Evolutionary conservation across 257 asterid genomes (phyloP).

Genomic region (Gentiana macrophylla): DNA sequence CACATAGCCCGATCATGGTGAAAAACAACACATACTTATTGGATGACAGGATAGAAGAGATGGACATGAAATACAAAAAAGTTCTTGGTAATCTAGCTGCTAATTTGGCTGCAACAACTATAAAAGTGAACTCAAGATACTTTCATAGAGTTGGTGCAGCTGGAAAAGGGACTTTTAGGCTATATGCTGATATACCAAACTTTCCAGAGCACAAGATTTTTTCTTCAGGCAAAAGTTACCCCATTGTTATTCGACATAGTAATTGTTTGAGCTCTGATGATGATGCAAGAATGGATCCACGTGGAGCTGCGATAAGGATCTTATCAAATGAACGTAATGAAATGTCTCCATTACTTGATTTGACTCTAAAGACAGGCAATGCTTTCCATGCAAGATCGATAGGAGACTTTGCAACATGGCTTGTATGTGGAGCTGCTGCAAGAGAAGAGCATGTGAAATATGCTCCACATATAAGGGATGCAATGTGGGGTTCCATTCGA

Average conservation of each 20-base stretch:
- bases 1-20: conserved; percentile 50
- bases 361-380: conserved; percentile 55
- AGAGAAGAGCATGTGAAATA: conserved; percentile 55
- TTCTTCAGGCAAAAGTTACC: conserved; percentile 27
- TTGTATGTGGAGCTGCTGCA: conserved; percentile 50
- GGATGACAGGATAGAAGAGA: conserved; percentile 55
- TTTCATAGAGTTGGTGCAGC: conserved; percentile 54
- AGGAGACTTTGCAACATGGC: conserved; percentile 70
- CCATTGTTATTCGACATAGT: conserved; percentile 45
- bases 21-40: conserved; percentile 28
- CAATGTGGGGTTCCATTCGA: conserved; percentile 58
- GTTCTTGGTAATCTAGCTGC: conserved; percentile 57
- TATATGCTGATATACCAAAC: conserved; percentile 29
- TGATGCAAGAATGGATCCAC: conserved; percentile 55
- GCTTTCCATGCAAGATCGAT: conserved; percentile 55
- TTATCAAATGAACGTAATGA: conserved; percentile 19
- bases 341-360: conserved; percentile 29
- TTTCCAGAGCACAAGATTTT: conserved; percentile 45
- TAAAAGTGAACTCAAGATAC: conserved; percentile 40
- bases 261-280: conserved; percentile 64
- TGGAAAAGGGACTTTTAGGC: conserved; percentile 35
- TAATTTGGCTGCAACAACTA: conserved; percentile 45
- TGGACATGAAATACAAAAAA: conserved; percentile 49
- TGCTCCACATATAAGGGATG: conserved; percentile 51
- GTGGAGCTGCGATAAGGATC: conserved; percentile 57